Evolutionary conservation across 2,329 filamentous ascomycete species (phyloP), one percentile per base, ranked within the genome.

Genomic region (Peltaster fructicola): DNA sequence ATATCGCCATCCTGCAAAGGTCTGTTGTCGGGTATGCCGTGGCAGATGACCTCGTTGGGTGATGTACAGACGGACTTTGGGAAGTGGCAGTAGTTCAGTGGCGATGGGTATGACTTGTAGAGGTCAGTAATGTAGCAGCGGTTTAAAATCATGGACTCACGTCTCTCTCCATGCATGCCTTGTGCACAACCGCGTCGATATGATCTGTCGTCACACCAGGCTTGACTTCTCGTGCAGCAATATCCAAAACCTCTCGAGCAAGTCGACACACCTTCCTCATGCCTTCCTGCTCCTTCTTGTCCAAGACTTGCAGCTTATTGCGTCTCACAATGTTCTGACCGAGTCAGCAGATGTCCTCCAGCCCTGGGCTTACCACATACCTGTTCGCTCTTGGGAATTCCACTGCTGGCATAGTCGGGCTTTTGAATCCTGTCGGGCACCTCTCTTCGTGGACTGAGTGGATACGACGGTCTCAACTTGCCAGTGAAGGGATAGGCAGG

Each of bases 11-110:
- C 85, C 35, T 81, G 56, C 1, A 98, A 64, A 6, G 77, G 63
- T 27, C 88, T 71, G 50, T 91, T 72, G 45, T 98, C 88, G 9
- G 88, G 88, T 35, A 98, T 98, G 26, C 88, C 88, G 61, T 98
- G 88, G 59, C 88, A 98, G 51, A 98, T 95, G 36, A 92, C 78
- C 55, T 98, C 88, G 59, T 98, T 98, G 24, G 79, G 57, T 3
- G 85, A 95, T 3, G 85, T 95, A 56, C 88, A 98, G 34, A 93
- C 79, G 0, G 88, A 98, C 58, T 98, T 98, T 37, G 88, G 88
- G 56, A 95, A 98, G 52, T 84, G 64, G 59, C 79, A 78, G 57
- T 95, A 95, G 58, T 93, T 93, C 16, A 95, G 61, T 1, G 85
- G 82, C 1, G 85, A 93, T 0, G 85, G 85, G 49, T 95, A 95